Percentiles rank a stretch among this genome's conserved stretches.
phyloP scores from a whole-genome alignment of 2,329 filamentous ascomycete genomes.

The Fusarium nanum region DNA sequence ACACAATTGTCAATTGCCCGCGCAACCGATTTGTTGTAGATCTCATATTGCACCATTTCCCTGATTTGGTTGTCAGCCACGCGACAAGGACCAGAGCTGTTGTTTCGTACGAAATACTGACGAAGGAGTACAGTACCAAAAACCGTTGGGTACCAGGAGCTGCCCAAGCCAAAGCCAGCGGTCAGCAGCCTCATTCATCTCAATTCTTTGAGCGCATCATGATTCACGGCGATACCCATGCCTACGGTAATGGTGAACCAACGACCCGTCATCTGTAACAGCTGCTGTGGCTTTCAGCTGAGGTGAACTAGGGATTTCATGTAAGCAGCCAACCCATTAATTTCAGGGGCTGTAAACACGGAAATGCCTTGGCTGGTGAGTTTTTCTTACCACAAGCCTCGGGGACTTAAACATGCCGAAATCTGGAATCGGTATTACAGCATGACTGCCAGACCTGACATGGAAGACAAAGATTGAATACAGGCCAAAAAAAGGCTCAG shows the following conservation, averaged over 20 bases:
- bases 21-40: constrained; percentile 26
- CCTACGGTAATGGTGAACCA: background rate
- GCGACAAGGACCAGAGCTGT: constrained; percentile 28
- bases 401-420: background rate
- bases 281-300: constrained; percentile 36
- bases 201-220: constrained; percentile 2
- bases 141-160: constrained; percentile 23
- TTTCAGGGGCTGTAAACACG: constrained; percentile 17
- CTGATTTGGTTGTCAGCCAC: constrained; percentile 41
- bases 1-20: constrained; percentile 13
- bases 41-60: constrained; percentile 33
- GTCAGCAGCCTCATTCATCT: constrained; percentile 5
- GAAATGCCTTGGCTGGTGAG: constrained; percentile 31
- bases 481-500: background rate
- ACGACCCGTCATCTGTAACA: constrained; percentile 28
- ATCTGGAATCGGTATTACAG: constrained; percentile 3
- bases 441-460: background rate
- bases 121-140: background rate
- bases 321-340: constrained; percentile 23
- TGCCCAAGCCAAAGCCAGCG: constrained; percentile 16
- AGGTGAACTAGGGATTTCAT: constrained; percentile 22
- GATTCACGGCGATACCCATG: background rate
- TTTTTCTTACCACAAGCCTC: constrained; percentile 6
- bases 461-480: background rate
- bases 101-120: background rate